Percentiles rank a stretch among this genome's conserved stretches.
phyloP scores from a whole-genome alignment of 2,329 filamentous ascomycete species.

The Capronia americana region DNA sequence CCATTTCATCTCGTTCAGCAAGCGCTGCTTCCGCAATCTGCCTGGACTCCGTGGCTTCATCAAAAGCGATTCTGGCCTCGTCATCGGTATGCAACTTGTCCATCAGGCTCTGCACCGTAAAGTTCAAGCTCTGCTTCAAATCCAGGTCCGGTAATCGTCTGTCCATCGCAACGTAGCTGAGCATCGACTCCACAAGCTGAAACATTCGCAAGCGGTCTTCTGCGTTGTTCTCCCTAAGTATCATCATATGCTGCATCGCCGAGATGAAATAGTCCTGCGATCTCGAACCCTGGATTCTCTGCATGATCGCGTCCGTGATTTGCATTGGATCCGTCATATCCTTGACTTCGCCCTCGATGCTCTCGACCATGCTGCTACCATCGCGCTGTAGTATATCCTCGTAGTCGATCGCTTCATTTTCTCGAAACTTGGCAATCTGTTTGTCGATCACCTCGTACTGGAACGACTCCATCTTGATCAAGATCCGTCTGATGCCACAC shows the following conservation, averaged over 20 bases:
- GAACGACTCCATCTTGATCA: constrained; percentile 97
- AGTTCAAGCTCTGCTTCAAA: constrained; percentile 95
- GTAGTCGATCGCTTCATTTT: constrained; percentile 96
- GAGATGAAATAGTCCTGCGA: constrained; percentile 96
- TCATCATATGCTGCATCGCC: constrained; percentile 89
- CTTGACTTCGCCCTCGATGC: constrained; percentile 81
- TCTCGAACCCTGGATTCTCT: constrained; percentile 79
- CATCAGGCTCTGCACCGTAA: constrained; percentile 91
- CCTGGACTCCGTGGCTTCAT: constrained; percentile 87
- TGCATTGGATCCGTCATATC: constrained; percentile 92
- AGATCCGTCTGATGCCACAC: constrained; percentile 90
- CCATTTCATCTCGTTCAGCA: constrained; percentile 95
- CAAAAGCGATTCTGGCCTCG: constrained; percentile 87
- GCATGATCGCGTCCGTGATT: constrained; percentile 91
- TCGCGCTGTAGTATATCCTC: constrained; percentile 95
- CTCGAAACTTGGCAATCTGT: constrained; percentile 90
- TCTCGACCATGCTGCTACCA: constrained; percentile 87
- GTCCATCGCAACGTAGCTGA: constrained; percentile 99
- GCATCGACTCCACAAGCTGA: constrained; percentile 97
- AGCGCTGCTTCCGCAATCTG: constrained; percentile 95
- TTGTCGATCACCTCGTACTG: constrained; percentile 99
- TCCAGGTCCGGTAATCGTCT: constrained; percentile 94
- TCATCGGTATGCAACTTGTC: constrained; percentile 97
- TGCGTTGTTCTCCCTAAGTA: constrained; percentile 88
- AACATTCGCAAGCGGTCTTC: constrained; percentile 95